Evolutionary conservation across 1,284 basidiomycete genomes (phyloP).

Genomic region (Retiboletus flavoniger): DNA sequence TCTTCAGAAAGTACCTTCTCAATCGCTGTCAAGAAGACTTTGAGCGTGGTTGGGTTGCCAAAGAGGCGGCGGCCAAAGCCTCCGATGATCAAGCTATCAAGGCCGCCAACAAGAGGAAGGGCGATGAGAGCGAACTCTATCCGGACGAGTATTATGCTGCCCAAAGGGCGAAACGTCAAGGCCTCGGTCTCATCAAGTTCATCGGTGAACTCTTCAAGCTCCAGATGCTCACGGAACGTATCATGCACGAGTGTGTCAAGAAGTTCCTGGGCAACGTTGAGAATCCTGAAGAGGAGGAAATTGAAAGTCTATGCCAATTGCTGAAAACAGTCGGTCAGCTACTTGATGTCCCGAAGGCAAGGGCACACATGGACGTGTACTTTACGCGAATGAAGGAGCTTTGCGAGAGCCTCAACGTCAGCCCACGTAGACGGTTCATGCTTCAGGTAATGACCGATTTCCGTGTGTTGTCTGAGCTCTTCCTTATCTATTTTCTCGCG

Average conservation of each 20-base stretch:
- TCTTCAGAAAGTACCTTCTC: conserved; percentile 94
- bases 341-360: conserved; percentile 79
- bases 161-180: conserved; percentile 95
- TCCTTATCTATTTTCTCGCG: conserved; percentile 6
- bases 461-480: conserved; percentile 4
- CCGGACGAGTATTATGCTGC: conserved; percentile 97
- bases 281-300: conserved; percentile 95
- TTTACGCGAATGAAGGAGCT: conserved; percentile 87
- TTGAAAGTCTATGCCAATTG: conserved; percentile 93
- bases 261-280: conserved; percentile 90
- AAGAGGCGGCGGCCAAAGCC: conserved; percentile 66
- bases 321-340: conserved; percentile 83
- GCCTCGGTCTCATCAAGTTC: conserved; percentile 95
- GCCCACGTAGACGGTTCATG: conserved; percentile 93
- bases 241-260: conserved; percentile 97
- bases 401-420: conserved; percentile 70
- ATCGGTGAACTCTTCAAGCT: conserved; percentile 98
- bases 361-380: conserved; percentile 87
- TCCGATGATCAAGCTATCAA: too few relatives aligned
- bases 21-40: conserved; percentile 95
- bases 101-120: too few relatives aligned
- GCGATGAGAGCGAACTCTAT: too few relatives aligned
- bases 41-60: conserved; percentile 83
- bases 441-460: conserved; percentile 63
- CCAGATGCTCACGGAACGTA: conserved; percentile 90